Conservation (phyloP, 2,329 filamentous ascomycete genomes). For the Cladosporium halotolerans region DNA sequence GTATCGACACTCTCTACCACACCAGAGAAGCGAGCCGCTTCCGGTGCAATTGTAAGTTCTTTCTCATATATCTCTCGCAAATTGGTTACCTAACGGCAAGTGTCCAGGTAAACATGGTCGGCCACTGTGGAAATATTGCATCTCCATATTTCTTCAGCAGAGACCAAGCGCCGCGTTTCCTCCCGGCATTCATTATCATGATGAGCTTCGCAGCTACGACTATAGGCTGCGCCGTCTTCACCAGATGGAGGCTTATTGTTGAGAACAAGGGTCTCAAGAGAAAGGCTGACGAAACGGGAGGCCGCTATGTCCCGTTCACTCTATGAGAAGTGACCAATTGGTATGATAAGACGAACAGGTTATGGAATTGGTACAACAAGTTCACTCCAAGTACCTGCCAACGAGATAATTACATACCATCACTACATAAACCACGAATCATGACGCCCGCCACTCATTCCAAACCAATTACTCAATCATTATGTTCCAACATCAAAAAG, state of each 20-base stretch:
- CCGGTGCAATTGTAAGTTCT: conserved; percentile 33
- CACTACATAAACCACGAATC: too few species aligned
- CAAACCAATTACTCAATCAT: too few species aligned
- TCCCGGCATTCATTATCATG: conserved; percentile 13
- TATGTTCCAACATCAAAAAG: too few species aligned
- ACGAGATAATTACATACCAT: too few species aligned
- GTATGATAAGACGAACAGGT: too few species aligned
- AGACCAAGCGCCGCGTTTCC: conserved; percentile 5
- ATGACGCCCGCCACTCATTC: too few species aligned
- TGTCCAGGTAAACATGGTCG: conserved; percentile 30
- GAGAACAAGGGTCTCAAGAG: conserved; percentile 9
- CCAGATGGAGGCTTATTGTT: conserved; percentile 7
- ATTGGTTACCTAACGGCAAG: too few species aligned
- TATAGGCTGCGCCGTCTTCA: background rate
- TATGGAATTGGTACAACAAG: too few species aligned
- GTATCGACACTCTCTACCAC: conserved; percentile 30
- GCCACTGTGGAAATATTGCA: conserved; percentile 35
- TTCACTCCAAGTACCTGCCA: too few species aligned
- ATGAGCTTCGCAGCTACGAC: conserved; percentile 5
- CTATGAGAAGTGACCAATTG: background rate
- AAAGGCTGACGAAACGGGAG: conserved; percentile 1
- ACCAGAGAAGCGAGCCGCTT: conserved; percentile 35
- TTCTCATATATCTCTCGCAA: conserved; percentile 2
- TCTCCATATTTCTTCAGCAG: conserved; percentile 36
- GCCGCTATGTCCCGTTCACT: conserved; percentile 3